Evolutionary conservation across 2,329 filamentous ascomycete genomes (phyloP).

Genomic region (Aspergillus bombycis): DNA sequence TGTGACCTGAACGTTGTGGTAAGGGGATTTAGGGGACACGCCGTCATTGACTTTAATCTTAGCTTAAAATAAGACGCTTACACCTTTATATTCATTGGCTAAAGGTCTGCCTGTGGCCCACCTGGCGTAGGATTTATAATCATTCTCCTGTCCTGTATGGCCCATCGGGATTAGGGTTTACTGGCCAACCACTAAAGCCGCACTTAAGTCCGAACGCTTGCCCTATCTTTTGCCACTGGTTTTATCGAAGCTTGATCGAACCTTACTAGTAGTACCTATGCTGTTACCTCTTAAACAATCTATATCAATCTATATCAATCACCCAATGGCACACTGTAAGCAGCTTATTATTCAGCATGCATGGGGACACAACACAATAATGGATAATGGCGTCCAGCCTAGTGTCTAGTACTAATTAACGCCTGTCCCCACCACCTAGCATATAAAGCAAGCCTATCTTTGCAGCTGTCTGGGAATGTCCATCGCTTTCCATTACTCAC

Average conservation of each 20-base stretch:
- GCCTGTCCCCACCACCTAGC: not conserved
- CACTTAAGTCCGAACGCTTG: not conserved
- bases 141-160: not conserved
- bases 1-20: not conserved
- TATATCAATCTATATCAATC: too few relatives aligned
- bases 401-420: not conserved
- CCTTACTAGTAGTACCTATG: too few relatives aligned
- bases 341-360: not conserved
- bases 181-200: not conserved
- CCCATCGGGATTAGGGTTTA: not conserved
- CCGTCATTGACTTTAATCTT: not conserved
- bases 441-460: not conserved
- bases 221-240: not conserved
- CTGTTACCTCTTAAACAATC: too few relatives aligned
- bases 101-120: not conserved
- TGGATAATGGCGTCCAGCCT: not conserved
- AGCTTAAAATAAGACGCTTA: not conserved
- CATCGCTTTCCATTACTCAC: not conserved
- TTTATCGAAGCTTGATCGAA: not conserved
- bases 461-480: not conserved
- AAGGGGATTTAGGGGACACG: not conserved
- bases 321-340: not conserved
- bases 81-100: not conserved
- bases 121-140: not conserved
- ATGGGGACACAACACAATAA: not conserved